Evolutionary conservation across 2,329 filamentous ascomycete genomes (phyloP), one percentile per base, ranked within the genome.

Genomic region (Raffaelea albimanens): DNA sequence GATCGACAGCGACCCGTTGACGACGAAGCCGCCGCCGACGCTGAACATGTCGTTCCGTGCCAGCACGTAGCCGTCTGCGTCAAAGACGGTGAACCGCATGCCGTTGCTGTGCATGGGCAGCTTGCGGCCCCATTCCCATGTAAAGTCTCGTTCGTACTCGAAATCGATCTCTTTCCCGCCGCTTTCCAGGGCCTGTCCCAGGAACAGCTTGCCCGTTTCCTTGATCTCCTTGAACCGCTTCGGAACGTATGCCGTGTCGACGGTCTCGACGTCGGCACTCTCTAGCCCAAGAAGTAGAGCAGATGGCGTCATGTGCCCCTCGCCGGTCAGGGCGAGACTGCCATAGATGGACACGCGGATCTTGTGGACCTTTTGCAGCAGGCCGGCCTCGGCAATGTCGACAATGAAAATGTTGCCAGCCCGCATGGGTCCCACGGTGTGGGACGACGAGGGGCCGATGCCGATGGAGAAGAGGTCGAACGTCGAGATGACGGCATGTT

Each of bases 391-490:
- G 40, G 63, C 61, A 10, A 74, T 58, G 48, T 74, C 71, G 16
- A 67, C 61, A 20, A 74, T 65, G 51, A 73, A 74, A 53, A 74
- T 74, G 54, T 71, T 72, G 31, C 71, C 70, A 7, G 71, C 71
- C 18, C 71, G 68, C 71, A 73, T 73, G 18, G 71, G 71, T 1
- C 71, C 71, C 21, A 73, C 71, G 0, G 71, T 73, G 57, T 73
- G 71, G 11, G 70, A 73, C 2, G 71, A 73, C 0, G 70, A 73
- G 11, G 71, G 71, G 1, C 71, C 71, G 53, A 73, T 73, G 53
- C 71, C 71, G 45, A 73, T 72, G 29, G 70, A 73, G 57, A 73
- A 73, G 31, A 73, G 62, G 55, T 73, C 71, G 52, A 73, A 73
- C 0, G 71, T 69, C 2, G 71, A 73, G 48, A 73, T 73, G 55